A percentile compares a stretch with the other conserved stretches of the same genome.
These are phyloP conservation scores for Colletotrichum sp. DNA, from an alignment of 2,329 filamentous ascomycete species.

Conservation along the genomic window DNA sequence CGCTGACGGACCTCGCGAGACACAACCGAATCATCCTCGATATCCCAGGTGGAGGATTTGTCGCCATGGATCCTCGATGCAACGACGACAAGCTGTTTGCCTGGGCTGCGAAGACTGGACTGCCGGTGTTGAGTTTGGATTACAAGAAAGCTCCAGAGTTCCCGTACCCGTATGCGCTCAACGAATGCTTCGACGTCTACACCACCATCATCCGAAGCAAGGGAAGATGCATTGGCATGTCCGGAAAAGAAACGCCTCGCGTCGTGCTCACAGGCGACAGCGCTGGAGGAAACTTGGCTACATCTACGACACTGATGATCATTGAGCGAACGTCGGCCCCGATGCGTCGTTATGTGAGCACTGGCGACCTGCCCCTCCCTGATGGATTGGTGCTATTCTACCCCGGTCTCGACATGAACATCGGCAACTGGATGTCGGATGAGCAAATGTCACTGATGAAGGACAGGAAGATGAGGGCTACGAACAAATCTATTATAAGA, in stretches of 20 bases:
- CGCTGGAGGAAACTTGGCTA: constrained; percentile 51
- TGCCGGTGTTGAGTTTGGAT: constrained; percentile 90
- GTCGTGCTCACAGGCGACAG: constrained; percentile 54
- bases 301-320: constrained; percentile 86
- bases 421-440: constrained; percentile 98
- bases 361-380: constrained; percentile 70
- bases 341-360: constrained; percentile 57
- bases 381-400: constrained; percentile 87
- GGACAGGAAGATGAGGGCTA: constrained; percentile 77
- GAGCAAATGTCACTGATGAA: constrained; percentile 96
- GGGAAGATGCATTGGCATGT: constrained; percentile 48
- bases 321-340: constrained; percentile 68
- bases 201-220: constrained; percentile 39
- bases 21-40: constrained; percentile 84
- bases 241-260: constrained; percentile 38
- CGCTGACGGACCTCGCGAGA: constrained; percentile 75
- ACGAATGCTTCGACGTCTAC: constrained; percentile 56
- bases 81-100: constrained; percentile 93
- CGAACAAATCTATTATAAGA: constrained; percentile 77
- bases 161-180: constrained; percentile 51
- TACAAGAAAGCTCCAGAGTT: constrained; percentile 66
- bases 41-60: constrained; percentile 92
- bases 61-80: constrained; percentile 93
- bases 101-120: constrained; percentile 86
- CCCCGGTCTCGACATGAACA: constrained; percentile 93